A percentile compares a stretch with the other conserved stretches of the same genome.
phyloP scores from a whole-genome alignment of 2,329 filamentous ascomycete species.

The Pseudocercospora cruenta region DNA sequence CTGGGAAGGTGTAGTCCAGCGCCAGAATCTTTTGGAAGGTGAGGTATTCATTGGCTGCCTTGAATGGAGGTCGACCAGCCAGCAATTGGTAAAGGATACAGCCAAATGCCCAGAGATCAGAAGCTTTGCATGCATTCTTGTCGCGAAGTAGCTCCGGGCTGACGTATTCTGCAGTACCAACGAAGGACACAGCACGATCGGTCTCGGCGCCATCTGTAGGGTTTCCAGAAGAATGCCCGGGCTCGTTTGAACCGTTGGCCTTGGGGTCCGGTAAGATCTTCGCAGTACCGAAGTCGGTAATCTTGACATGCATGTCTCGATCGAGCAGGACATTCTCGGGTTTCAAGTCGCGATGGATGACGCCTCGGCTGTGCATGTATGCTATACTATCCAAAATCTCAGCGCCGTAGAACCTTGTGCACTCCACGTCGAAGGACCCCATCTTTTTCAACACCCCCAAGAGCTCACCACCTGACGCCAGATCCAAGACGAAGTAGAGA shows the following conservation, averaged over 20 bases:
- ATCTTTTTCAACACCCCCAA: constrained; percentile 92
- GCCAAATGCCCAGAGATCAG: constrained; percentile 96
- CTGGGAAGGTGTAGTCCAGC: constrained; percentile 90
- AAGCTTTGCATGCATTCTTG: constrained; percentile 96
- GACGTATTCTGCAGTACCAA: constrained; percentile 97
- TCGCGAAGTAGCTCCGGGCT: constrained; percentile 96
- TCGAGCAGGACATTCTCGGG: constrained; percentile 96
- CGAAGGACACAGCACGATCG: constrained; percentile 86
- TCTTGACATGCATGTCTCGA: constrained; percentile 96
- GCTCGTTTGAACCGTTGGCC: constrained; percentile 40
- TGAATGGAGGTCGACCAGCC: constrained; percentile 95
- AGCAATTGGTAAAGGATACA: constrained; percentile 97
- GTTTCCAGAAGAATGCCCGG: constrained; percentile 47
- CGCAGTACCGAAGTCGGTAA: constrained; percentile 98
- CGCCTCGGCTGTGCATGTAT: constrained; percentile 95
- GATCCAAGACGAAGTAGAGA: constrained; percentile 92
- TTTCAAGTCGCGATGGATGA: constrained; percentile 95
- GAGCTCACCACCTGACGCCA: constrained; percentile 89
- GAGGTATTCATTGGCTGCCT: constrained; percentile 90
- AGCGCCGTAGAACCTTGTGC: constrained; percentile 89
- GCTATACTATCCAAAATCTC: constrained; percentile 95
- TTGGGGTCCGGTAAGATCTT: constrained; percentile 71
- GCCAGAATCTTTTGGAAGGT: constrained; percentile 98
- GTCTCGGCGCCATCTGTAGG: constrained; percentile 64
- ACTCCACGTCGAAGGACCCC: constrained; percentile 92